phyloP scores from a whole-genome alignment of 2,329 filamentous ascomycete genomes.

The Apiospora koreana region DNA sequence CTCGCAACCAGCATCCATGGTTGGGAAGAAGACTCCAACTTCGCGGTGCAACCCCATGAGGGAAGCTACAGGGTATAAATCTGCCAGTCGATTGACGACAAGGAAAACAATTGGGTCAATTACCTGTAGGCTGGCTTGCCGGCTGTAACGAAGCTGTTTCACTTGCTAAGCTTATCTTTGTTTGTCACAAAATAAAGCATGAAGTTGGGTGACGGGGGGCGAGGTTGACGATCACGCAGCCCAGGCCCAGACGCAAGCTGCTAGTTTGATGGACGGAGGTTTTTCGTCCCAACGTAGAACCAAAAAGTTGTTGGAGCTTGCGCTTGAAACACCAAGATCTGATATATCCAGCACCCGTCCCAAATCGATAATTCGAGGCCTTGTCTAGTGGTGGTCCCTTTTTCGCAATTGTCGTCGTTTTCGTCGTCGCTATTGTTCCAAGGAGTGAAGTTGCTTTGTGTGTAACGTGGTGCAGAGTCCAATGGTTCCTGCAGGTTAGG shows the following conservation, averaged over 20 bases:
- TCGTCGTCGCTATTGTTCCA: neutral
- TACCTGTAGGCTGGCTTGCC: slow-evolving; percentile 12
- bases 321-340: slow-evolving; percentile 5
- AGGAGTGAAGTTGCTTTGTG: neutral
- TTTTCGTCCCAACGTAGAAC: slow-evolving; percentile 7
- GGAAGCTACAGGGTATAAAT: neutral
- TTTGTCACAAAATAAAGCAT: slow-evolving; percentile 10
- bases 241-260: neutral
- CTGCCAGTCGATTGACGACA: neutral
- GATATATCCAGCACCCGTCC: neutral
- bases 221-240: slow-evolving; percentile 9
- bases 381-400: neutral
- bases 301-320: neutral
- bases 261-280: slow-evolving; percentile 1
- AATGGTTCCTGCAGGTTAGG: slow-evolving; percentile 31
- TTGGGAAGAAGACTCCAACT: neutral
- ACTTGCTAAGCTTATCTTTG: slow-evolving; percentile 12
- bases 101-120: neutral
- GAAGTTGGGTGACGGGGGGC: neutral
- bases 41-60: neutral
- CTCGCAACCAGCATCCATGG: neutral
- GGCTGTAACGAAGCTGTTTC: slow-evolving; percentile 9
- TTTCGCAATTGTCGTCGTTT: neutral
- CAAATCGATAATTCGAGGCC: neutral
- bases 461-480: slow-evolving; percentile 18